Conservation (phyloP, 495 filamentous ascomycete genomes). For the Daldinia childiae region DNA sequence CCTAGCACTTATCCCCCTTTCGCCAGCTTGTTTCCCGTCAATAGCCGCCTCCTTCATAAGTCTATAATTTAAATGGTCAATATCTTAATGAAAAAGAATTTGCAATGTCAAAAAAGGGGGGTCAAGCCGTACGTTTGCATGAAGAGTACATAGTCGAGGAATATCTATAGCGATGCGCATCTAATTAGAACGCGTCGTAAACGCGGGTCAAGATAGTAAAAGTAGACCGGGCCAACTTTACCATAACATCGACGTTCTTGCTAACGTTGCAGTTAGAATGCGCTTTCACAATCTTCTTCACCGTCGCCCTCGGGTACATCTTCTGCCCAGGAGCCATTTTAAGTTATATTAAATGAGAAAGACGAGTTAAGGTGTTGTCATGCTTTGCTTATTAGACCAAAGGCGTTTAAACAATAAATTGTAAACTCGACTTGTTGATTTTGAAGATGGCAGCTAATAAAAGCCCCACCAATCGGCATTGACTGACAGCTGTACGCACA, state of each 20-base stretch:
- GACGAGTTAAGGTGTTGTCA: background rate
- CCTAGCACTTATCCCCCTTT: constrained; percentile 75
- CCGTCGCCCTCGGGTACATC: constrained; percentile 82
- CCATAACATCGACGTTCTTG: constrained; percentile 89
- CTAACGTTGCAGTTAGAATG: constrained; percentile 80
- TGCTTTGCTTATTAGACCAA: background rate
- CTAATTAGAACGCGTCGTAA: constrained; percentile 27
- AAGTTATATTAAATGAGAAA: background rate
- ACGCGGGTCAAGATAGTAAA: constrained; percentile 11
- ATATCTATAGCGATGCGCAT: constrained; percentile 65
- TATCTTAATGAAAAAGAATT: constrained; percentile 2
- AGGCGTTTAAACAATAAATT: background rate
- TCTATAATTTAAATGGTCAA: constrained; percentile 55
- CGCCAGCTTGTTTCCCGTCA: constrained; percentile 75
- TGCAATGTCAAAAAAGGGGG: background rate
- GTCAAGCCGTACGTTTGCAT: constrained; percentile 73
- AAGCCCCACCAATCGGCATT: background rate
- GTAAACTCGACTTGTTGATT: constrained; percentile 3
- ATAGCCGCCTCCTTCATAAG: constrained; percentile 86
- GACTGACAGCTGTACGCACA: background rate
- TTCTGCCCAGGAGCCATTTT: constrained; percentile 69
- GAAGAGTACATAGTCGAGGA: constrained; percentile 89
- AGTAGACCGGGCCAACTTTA: constrained; percentile 53
- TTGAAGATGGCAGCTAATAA: background rate
- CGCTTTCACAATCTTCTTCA: constrained; percentile 90